Base-by-base conservation (phyloP, 2,329 filamentous ascomycete species). In the Claviceps sp. region DNA sequence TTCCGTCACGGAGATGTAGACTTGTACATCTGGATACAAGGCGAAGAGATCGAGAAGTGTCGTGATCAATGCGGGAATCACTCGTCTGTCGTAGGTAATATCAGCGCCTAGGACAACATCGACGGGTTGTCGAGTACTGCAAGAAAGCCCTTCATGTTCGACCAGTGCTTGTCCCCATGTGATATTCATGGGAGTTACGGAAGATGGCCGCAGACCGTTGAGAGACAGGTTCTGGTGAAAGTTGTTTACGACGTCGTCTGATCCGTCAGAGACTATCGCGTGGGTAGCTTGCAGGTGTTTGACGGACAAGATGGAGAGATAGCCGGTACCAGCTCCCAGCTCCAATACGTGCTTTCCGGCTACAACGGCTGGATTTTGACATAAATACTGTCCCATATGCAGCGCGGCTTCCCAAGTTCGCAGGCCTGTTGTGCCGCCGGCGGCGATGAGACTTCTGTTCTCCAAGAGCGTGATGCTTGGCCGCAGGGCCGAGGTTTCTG, bases 361-460 rank as follows among this genome's bases (percentile, higher is more conserved):
- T 30, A 87, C 69, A 20, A 76, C 56, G 1, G 58, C 56, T 1
- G 64, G 65, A 48, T 74, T 66, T n/a, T 61, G 54, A 54, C 78
- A 78, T 22, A 90, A 75, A 59, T 82, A 89, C 45, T 82, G 76
- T 1, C 84, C 84, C 0, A 91, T 72, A 58, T 89, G 84, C 8
- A 91, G 69, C 1, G 85, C 81, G 1, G 87, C 87, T 64, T 91
- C 87, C 87, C 87, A 93, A 0, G 87, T 91, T 37, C 87, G 77
- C 24, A 87, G 73, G 1, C 87, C 87, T 0, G 87, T 91, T 1
- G 85, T 89, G 1, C 85, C 85, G 0, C 75, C 75, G 2, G 82
- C 82, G 1, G 85, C 81, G 47, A 91, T 78, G 30, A 90, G 73
- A 34, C 76, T 76, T 2, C 81, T 78, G 36, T 82, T 81, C 67